phyloP scores from a whole-genome alignment of 2,329 filamentous ascomycete species.

The Penicillium brasilianum region DNA sequence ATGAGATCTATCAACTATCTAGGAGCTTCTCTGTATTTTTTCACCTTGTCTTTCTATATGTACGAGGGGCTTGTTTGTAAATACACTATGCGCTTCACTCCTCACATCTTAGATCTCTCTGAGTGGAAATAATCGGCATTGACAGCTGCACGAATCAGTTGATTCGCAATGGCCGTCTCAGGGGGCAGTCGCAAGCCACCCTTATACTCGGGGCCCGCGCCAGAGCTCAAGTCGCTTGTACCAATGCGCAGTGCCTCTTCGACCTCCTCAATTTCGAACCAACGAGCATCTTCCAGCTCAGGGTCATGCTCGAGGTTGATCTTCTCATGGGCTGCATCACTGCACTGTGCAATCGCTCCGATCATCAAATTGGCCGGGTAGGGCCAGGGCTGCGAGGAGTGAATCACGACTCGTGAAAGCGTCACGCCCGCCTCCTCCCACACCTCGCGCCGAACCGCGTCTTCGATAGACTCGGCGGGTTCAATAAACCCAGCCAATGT shows the following conservation, averaged over 20 bases:
- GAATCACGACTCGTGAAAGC: slow-evolving; percentile 77
- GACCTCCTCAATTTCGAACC: slow-evolving; percentile 84
- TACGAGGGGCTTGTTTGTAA: neutral
- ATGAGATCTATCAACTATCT: neutral
- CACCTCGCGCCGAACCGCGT: slow-evolving; percentile 80
- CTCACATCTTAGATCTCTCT: slow-evolving; percentile 55
- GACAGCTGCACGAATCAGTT: slow-evolving; percentile 78
- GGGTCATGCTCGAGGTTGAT: slow-evolving; percentile 87
- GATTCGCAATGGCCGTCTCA: slow-evolving; percentile 87
- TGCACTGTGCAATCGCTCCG: slow-evolving; percentile 80
- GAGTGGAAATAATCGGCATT: slow-evolving; percentile 69
- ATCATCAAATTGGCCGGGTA: slow-evolving; percentile 87
- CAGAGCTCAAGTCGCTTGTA: slow-evolving; percentile 69
- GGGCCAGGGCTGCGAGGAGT: slow-evolving; percentile 86
- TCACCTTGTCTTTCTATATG: too few relatives aligned
- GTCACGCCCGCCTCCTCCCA: slow-evolving; percentile 84
- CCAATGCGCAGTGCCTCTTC: slow-evolving; percentile 72
- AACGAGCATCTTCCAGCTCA: slow-evolving; percentile 86
- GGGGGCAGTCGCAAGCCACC: slow-evolving; percentile 81
- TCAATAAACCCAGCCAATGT: slow-evolving; percentile 88
- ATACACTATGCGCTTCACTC: neutral
- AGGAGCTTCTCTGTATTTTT: neutral
- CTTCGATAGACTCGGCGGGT: slow-evolving; percentile 82
- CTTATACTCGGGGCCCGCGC: slow-evolving; percentile 69
- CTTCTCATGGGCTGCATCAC: slow-evolving; percentile 75